Evolutionary conservation across 2,329 filamentous ascomycete genomes (phyloP).

Genomic region (Alternaria triticimaculans): DNA sequence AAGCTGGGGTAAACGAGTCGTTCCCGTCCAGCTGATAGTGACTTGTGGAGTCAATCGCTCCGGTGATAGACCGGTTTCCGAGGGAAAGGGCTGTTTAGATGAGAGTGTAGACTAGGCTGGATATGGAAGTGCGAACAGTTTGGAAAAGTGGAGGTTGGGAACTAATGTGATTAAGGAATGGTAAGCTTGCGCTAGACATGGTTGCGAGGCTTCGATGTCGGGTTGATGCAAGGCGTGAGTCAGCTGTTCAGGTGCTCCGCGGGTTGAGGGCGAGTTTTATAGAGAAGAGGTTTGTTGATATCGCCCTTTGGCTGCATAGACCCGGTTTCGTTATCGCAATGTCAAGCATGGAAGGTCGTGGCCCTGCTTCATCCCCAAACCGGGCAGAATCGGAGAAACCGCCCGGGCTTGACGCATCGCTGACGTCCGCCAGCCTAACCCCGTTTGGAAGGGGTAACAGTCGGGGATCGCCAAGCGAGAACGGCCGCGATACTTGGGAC

Average conservation of each 20-base stretch:
- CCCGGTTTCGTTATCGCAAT: slow-evolving; percentile 1
- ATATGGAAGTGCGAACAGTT: slow-evolving; percentile 28
- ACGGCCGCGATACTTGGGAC: slow-evolving; percentile 5
- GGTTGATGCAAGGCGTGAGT: slow-evolving; percentile 13
- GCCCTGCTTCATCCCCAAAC: background rate
- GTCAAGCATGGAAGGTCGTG: background rate
- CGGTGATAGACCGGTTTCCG: slow-evolving; percentile 7
- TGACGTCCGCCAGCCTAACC: slow-evolving; percentile 7
- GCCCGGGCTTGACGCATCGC: background rate
- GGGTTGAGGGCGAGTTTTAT: slow-evolving; percentile 3
- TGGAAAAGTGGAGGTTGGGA: slow-evolving; percentile 12
- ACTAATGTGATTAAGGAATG: slow-evolving; percentile 18
- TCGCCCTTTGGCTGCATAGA: background rate
- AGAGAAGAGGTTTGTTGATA: background rate
- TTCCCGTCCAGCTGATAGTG: slow-evolving; percentile 19
- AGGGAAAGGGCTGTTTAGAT: background rate
- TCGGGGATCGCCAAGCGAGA: slow-evolving; percentile 15
- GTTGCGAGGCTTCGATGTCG: slow-evolving; percentile 19
- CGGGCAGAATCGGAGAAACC: background rate
- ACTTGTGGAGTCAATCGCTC: slow-evolving; percentile 16
- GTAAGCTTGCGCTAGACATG: slow-evolving; percentile 18
- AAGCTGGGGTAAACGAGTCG: slow-evolving; percentile 27
- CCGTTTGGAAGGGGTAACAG: slow-evolving; percentile 5
- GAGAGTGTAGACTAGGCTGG: slow-evolving; percentile 11
- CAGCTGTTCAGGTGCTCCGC: slow-evolving; percentile 16